Evolutionary conservation across 139 green algal genomes (phyloP).

Genomic region (Desmodesmus armatus): DNA sequence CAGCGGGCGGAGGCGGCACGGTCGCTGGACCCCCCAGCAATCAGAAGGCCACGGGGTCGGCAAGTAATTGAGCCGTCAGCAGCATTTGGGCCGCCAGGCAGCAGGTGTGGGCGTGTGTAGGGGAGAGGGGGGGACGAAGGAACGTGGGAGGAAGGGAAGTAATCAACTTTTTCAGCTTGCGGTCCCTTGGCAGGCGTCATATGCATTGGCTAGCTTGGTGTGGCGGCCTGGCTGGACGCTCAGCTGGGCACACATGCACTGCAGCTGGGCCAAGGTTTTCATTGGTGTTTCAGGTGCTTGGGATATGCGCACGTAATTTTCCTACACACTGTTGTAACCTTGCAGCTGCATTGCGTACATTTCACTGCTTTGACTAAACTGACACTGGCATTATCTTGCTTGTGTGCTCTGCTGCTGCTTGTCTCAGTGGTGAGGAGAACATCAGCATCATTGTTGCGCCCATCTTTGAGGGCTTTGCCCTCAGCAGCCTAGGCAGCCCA

Average conservation of each 20-base stretch:
- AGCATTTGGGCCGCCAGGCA: slow-evolving; percentile 87
- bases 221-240: not conserved
- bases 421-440: slow-evolving; percentile 88
- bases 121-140: not conserved
- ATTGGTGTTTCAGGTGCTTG: not conserved
- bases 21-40: slow-evolving; percentile 72
- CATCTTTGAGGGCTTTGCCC: slow-evolving; percentile 80
- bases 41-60: slow-evolving; percentile 17
- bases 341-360: too few relatives aligned
- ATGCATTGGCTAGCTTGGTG: not conserved
- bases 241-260: not conserved
- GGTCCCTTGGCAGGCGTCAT: not conserved
- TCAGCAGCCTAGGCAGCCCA: slow-evolving; percentile 71
- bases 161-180: not conserved
- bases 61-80: slow-evolving; percentile 74
- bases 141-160: not conserved
- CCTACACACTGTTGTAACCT: not conserved
- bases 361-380: not conserved
- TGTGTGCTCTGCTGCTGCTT: not conserved
- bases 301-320: not conserved
- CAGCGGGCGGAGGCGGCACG: slow-evolving; percentile 72
- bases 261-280: not conserved
- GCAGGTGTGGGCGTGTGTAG: slow-evolving; percentile 53
- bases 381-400: not conserved
- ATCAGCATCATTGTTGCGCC: slow-evolving; percentile 90